Evolutionary conservation across 2,329 filamentous ascomycete genomes (phyloP).

Genomic region (Tolypocladium guangdongense): DNA sequence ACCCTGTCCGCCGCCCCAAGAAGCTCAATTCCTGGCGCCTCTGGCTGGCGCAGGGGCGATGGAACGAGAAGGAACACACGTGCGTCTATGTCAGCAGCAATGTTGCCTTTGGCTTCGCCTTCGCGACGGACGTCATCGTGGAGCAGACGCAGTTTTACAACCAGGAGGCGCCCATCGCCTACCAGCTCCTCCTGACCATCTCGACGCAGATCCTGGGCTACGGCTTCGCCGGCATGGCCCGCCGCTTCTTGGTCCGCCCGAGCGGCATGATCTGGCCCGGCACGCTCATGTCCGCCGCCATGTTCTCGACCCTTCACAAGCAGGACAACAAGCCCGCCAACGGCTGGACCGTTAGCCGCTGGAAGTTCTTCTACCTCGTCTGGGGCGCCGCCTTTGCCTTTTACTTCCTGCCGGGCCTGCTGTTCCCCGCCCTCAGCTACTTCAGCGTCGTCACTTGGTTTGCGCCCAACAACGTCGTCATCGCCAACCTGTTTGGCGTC

Average conservation of each 20-base stretch:
- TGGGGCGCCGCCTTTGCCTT: slow-evolving; percentile 64
- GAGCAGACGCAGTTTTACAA: slow-evolving; percentile 86
- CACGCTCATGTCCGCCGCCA: slow-evolving; percentile 77
- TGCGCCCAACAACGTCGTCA: slow-evolving; percentile 72
- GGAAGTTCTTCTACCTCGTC: slow-evolving; percentile 72
- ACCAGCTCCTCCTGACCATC: slow-evolving; percentile 73
- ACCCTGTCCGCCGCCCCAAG: slow-evolving; percentile 10
- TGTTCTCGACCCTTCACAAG: slow-evolving; percentile 81
- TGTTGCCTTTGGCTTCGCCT: slow-evolving; percentile 80
- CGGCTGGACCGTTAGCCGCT: slow-evolving; percentile 73
- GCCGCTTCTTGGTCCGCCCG: slow-evolving; percentile 72
- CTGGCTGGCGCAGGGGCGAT: slow-evolving; percentile 69
- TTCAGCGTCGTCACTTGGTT: slow-evolving; percentile 88
- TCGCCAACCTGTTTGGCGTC: slow-evolving; percentile 79
- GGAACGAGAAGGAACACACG: slow-evolving; percentile 84
- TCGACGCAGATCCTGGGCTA: slow-evolving; percentile 84
- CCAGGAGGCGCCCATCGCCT: slow-evolving; percentile 63
- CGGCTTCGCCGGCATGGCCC: slow-evolving; percentile 71
- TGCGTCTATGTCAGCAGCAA: slow-evolving; percentile 87
- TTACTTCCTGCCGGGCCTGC: slow-evolving; percentile 74
- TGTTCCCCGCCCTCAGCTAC: slow-evolving; percentile 77
- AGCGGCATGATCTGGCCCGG: slow-evolving; percentile 89
- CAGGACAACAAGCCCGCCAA: slow-evolving; percentile 72
- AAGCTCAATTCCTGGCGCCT: slow-evolving; percentile 41
- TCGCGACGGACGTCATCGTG: slow-evolving; percentile 82